These are phyloP conservation scores for Aspergillus tamarii DNA, from an alignment of 2,329 filamentous ascomycete genomes.

Conservation along the genomic window DNA sequence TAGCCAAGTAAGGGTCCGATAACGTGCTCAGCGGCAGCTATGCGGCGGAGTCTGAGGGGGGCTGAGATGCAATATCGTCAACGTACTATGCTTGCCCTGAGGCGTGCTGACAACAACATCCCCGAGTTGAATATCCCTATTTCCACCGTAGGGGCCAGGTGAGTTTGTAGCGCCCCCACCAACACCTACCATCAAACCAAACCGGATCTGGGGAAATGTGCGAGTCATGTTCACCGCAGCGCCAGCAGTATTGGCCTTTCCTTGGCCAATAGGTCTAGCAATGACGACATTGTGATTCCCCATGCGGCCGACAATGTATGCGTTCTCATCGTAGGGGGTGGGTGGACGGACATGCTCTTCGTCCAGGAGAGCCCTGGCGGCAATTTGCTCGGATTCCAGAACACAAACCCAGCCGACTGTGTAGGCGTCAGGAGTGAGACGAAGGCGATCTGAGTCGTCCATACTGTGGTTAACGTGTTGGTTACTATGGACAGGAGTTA, in stretches of 20 bases:
- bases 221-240: constrained; percentile 1
- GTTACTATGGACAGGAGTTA: no score
- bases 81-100: background rate
- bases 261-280: no score
- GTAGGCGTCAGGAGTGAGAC: background rate
- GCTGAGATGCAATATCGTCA: background rate
- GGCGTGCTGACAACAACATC: constrained; percentile 8
- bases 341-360: background rate
- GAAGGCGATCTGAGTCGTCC: no score
- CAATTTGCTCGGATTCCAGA: background rate
- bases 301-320: background rate
- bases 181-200: constrained; percentile 1
- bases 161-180: background rate
- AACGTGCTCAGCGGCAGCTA: no score
- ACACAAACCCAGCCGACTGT: background rate
- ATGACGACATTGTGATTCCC: background rate
- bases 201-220: background rate
- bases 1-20: background rate
- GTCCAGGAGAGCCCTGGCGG: background rate
- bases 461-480: no score
- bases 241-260: background rate
- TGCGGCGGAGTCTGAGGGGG: background rate
- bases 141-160: background rate
- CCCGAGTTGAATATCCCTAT: background rate
- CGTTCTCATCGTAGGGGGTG: background rate